Evolutionary conservation across 2,329 filamentous ascomycete genomes (phyloP).

Genomic region (Fusarium brevicatenulatum): DNA sequence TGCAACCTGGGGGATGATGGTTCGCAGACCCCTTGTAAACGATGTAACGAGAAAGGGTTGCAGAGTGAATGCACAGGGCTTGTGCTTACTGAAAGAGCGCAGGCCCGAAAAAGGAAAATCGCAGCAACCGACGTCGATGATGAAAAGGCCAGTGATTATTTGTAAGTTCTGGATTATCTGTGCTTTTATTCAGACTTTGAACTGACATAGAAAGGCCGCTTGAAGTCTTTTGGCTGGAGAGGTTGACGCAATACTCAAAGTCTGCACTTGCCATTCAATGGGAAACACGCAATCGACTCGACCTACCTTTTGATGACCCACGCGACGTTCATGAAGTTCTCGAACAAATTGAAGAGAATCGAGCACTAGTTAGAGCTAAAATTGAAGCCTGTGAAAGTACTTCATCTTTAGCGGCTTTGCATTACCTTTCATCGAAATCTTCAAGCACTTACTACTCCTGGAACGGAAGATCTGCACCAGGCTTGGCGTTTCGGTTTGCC

Average conservation of each 20-base stretch:
- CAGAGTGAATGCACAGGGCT: not conserved
- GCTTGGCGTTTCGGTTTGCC: rapidly evolving
- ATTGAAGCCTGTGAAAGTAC: not conserved
- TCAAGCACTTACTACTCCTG: not conserved
- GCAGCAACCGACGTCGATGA: rapidly evolving
- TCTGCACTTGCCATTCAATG: rapidly evolving
- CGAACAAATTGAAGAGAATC: rapidly evolving
- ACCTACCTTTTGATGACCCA: rapidly evolving
- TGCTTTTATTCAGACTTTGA: rapidly evolving
- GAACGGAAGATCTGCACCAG: too few species aligned
- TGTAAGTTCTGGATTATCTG: not conserved
- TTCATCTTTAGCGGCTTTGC: not conserved
- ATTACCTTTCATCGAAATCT: not conserved
- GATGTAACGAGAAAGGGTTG: not conserved
- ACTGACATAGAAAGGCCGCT: rapidly evolving
- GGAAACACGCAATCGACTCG: rapidly evolving
- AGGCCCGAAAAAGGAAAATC: not conserved
- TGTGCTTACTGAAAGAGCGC: not conserved
- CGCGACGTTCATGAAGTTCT: rapidly evolving
- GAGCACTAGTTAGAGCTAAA: rapidly evolving
- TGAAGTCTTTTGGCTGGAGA: not conserved
- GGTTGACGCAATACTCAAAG: not conserved
- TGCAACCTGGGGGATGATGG: not conserved
- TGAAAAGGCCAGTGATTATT: rapidly evolving
- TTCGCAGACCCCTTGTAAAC: rapidly evolving